Conservation (phyloP, 208 protist species). For the Leishmania guyanensis region DNA sequence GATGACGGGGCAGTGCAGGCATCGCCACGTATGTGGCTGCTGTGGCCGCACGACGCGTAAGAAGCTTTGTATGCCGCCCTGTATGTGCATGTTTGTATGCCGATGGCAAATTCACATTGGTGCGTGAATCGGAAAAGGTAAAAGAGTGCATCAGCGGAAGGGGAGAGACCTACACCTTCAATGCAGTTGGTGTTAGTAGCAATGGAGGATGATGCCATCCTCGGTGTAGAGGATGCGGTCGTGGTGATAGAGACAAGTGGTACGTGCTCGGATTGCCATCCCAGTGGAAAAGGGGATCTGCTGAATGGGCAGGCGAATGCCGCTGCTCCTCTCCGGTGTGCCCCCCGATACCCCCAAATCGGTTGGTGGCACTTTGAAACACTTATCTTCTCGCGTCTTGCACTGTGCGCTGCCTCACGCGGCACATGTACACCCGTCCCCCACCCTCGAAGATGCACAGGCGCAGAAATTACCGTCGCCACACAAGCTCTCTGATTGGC, state of each 20-base stretch:
- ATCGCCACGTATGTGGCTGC: not conserved
- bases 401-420: not conserved
- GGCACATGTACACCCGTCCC: not conserved
- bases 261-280: not conserved
- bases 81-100: conserved; percentile 1
- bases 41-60: not conserved
- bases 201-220: not conserved
- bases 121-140: not conserved
- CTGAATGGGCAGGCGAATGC: not conserved
- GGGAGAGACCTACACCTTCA: not conserved
- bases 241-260: not conserved
- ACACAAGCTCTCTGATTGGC: not conserved
- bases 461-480: not conserved
- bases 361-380: not conserved
- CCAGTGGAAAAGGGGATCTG: not conserved
- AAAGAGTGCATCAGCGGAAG: not conserved
- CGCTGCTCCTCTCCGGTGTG: not conserved
- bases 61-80: not conserved
- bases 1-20: not conserved
- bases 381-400: too few species aligned
- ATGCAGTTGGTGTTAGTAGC: not conserved
- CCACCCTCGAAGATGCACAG: not conserved
- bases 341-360: not conserved
- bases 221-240: not conserved
- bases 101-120: not conserved